Percentiles rank a stretch among this genome's conserved stretches.
Evolutionary conservation across 2,329 filamentous ascomycete genomes (phyloP).

Genomic region (Colletotrichum godetiae): DNA sequence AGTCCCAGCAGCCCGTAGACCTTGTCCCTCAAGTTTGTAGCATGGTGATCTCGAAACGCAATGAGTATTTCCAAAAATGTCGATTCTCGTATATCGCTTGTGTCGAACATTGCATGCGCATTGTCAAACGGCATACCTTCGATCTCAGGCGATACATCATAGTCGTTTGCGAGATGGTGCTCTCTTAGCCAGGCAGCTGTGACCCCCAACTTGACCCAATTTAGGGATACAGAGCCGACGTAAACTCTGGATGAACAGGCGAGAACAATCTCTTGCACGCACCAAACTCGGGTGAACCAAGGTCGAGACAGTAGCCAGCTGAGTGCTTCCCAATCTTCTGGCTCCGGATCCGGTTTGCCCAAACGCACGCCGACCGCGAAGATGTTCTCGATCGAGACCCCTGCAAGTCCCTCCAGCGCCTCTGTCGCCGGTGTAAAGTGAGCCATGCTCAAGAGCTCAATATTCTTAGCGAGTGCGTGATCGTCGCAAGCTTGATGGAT

Average conservation of each 20-base stretch:
- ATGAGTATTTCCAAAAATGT: slow-evolving; percentile 5
- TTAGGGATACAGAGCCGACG: not conserved
- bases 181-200: slow-evolving; percentile 5
- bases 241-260: not conserved
- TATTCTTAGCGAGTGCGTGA: not conserved
- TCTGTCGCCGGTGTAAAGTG: not conserved
- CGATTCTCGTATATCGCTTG: not conserved
- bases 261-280: slow-evolving; percentile 15
- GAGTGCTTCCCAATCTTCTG: not conserved
- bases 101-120: slow-evolving; percentile 18
- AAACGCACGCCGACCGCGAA: not conserved
- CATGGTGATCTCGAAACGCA: slow-evolving; percentile 5
- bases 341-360: not conserved
- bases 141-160: slow-evolving; percentile 1
- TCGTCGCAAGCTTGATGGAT: not conserved
- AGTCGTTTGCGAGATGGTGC: slow-evolving; percentile 8
- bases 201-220: slow-evolving; percentile 8
- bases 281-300: slow-evolving; percentile 23
- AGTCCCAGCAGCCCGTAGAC: slow-evolving; percentile 20
- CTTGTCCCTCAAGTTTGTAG: slow-evolving; percentile 16
- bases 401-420: not conserved
- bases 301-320: not conserved
- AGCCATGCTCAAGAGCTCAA: slow-evolving; percentile 8
- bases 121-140: slow-evolving; percentile 1
- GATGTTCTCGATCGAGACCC: not conserved